phyloP scores from a whole-genome alignment of 768 basidiomycete genomes.

The Leucocoprinus leucothites region DNA sequence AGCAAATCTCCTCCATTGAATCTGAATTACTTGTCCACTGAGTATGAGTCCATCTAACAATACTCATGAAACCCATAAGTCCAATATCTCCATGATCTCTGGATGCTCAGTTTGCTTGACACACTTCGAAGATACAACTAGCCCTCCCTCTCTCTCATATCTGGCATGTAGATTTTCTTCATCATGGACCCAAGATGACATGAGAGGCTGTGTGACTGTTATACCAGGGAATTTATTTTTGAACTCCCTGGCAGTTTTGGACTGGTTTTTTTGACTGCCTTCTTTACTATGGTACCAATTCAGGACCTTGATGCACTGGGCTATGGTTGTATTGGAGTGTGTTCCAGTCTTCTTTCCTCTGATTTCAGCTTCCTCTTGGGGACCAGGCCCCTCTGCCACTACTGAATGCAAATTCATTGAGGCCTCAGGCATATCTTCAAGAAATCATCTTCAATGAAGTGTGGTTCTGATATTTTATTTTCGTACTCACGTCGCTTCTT shows the following conservation, averaged over 20 bases:
- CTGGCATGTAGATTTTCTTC: constrained; percentile 21
- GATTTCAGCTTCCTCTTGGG: too few species aligned
- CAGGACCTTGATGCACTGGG: constrained; percentile 32
- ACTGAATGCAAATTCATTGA: too few species aligned
- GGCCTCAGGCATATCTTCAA: too few species aligned
- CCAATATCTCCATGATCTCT: constrained; percentile 30
- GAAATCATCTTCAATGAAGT: too few species aligned
- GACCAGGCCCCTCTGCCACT: too few species aligned
- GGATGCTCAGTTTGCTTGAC: constrained; percentile 26
- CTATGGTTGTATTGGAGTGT: constrained; percentile 25
- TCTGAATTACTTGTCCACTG: constrained; percentile 29
- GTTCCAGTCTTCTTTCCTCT: too few species aligned
- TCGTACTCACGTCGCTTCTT: too few species aligned
- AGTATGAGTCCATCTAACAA: constrained; percentile 27
- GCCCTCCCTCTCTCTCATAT: constrained; percentile 13
- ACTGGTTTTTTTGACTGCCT: constrained; percentile 29
- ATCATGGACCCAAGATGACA: constrained; percentile 31
- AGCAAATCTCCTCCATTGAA: constrained; percentile 34
- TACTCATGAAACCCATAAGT: constrained; percentile 34
- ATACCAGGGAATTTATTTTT: constrained; percentile 28
- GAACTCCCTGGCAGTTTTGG: constrained; percentile 27
- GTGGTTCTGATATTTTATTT: too few species aligned
- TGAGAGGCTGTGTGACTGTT: constrained; percentile 27
- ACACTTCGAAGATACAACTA: constrained; percentile 20
- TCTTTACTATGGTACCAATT: constrained; percentile 33